Conservation (phyloP, 2,329 filamentous ascomycete species). For the Setomelanomma holmii region DNA sequence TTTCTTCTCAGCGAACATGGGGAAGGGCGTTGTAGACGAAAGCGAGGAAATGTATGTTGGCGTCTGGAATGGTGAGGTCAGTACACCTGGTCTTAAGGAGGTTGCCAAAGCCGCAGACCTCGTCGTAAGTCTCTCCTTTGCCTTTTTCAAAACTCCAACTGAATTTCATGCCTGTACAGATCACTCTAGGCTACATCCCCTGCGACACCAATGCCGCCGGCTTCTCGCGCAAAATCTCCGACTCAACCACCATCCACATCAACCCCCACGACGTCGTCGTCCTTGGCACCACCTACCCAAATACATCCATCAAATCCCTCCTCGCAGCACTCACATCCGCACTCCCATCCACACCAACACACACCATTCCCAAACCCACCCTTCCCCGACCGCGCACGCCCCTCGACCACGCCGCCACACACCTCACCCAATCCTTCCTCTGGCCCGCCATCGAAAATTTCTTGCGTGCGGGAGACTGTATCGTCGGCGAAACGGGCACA, state of each 20-base stretch:
- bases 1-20: conserved; percentile 51
- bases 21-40: conserved; percentile 54
- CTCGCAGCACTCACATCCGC: conserved; percentile 35
- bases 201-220: conserved; percentile 53
- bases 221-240: conserved; percentile 47
- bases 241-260: conserved; percentile 43
- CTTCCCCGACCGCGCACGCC: conserved; percentile 35
- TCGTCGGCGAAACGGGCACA: conserved; percentile 54
- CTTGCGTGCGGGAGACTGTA: conserved; percentile 46
- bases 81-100: conserved; percentile 46
- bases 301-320: conserved; percentile 49
- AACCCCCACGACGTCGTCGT: conserved; percentile 48
- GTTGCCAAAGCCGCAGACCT: conserved; percentile 48
- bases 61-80: conserved; percentile 51
- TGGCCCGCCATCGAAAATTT: conserved; percentile 52
- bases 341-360: conserved; percentile 30
- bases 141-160: background rate
- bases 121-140: conserved; percentile 15
- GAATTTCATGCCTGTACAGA: background rate
- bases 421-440: conserved; percentile 53
- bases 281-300: conserved; percentile 40
- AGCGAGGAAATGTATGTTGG: conserved; percentile 50
- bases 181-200: conserved; percentile 51
- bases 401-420: conserved; percentile 42
- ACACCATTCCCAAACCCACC: conserved; percentile 30